Conservation (phyloP, 495 filamentous ascomycete genomes). For the Talaromyces trachyspermus region DNA sequence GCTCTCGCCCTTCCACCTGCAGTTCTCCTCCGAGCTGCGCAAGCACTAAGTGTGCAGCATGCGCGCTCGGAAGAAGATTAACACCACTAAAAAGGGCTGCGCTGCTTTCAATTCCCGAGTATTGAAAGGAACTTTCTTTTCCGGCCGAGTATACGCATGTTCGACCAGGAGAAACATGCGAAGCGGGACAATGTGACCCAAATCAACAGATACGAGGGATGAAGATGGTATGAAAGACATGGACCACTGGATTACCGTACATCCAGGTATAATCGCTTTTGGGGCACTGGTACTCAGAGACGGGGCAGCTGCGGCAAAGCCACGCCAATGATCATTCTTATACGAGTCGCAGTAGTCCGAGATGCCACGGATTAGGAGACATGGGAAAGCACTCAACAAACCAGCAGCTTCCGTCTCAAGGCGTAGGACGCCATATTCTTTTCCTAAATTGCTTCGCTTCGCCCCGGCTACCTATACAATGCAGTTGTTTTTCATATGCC, state of each 20-base stretch:
- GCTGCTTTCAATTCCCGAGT: constrained; percentile 13
- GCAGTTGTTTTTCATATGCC: constrained; percentile 17
- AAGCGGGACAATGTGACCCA: constrained; percentile 12
- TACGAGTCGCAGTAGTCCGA: constrained; percentile 29
- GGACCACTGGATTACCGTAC: constrained; percentile 15
- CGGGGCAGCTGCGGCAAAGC: constrained; percentile 13
- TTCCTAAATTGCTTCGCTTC: constrained; percentile 34
- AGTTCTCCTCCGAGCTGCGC: constrained; percentile 14
- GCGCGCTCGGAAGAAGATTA: constrained; percentile 8
- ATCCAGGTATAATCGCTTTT: constrained; percentile 30
- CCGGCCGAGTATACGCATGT: constrained; percentile 16
- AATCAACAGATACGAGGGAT: constrained; percentile 9
- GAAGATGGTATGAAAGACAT: constrained; percentile 2
- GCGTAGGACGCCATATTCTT: too few species aligned
- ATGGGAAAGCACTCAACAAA: too few species aligned
- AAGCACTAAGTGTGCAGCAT: constrained; percentile 9
- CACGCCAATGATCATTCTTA: constrained; percentile 15
- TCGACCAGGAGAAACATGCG: constrained; percentile 8
- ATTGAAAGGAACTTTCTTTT: constrained; percentile 20
- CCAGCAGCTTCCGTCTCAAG: too few species aligned
- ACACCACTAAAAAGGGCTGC: constrained; percentile 7
- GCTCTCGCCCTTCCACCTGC: constrained; percentile 15
- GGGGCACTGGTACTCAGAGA: constrained; percentile 25
- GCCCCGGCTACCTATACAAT: constrained; percentile 27
- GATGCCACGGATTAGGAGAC: too few species aligned